Base-by-base conservation (phyloP, 2,329 filamentous ascomycete species). In the Xylogone sp. region DNA sequence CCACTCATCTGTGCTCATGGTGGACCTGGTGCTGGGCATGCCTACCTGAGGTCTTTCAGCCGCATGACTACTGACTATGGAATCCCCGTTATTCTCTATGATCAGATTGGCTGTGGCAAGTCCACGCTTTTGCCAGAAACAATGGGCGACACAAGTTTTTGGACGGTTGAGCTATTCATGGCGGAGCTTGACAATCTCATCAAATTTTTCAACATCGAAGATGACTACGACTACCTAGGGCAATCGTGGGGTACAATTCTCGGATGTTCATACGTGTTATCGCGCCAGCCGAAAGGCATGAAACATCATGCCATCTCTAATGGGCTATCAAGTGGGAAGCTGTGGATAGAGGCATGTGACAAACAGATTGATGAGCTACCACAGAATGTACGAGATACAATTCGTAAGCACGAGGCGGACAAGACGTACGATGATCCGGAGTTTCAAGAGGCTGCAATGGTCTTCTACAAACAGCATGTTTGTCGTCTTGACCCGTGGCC, bases 201-300 rank as follows among this genome's bases (percentile, higher is more conserved):
- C 6, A 31, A 56, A 1, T 62, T 70, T 43, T 65, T 81, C 0
- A 65, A 63, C 0, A 67, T 81, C 24, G 58, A 60, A 19, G 48
- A 62, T 1, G 45, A 58, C 0, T 75, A 75, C 51, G 68, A 76
- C 53, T 50, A 80, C 0, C 65, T 74, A 0, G 77, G 78, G 1
- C 75, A 81, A 31, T 74, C 69, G 19, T 81, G 77, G 77, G 77
- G 78, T 16, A 78, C 73, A 0, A 78, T 81, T 73, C 63, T 81
- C 0, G 75, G 63, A 1, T 67, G 67, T 0, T 58, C 69, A 22
- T 76, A 71, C 63, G 75, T 75, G 0, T 66, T 68, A 3, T 8
- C 27, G 27, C 57, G 60, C 9, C 65, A 65, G 24, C 68, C 68
- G 3, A 48, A 50, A 20, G 70, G 71, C 0, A 56, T 77, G 31